Conservation (phyloP, 2,329 filamentous ascomycete genomes). For the Colletotrichum incanum region DNA sequence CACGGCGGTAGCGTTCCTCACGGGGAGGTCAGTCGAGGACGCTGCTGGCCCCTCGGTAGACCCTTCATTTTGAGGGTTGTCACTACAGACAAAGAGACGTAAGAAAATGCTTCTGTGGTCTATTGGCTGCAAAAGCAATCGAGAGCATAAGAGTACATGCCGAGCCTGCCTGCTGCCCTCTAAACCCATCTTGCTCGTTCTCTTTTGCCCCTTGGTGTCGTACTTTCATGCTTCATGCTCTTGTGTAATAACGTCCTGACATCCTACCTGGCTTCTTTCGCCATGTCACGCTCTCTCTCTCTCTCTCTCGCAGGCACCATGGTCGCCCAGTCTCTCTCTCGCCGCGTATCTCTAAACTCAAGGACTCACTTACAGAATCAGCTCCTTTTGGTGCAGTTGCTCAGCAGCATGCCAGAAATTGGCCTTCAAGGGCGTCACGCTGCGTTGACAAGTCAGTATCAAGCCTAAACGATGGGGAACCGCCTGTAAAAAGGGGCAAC, state of each 20-base stretch:
- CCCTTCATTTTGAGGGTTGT: conserved; percentile 15
- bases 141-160: conserved; percentile 42
- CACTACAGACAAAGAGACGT: conserved; percentile 31
- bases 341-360: conserved; percentile 39
- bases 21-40: conserved; percentile 26
- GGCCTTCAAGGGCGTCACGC: conserved; percentile 90
- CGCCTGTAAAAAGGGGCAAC: conserved; percentile 46
- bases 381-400: conserved; percentile 77
- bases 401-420: conserved; percentile 88
- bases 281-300: conserved; percentile 28
- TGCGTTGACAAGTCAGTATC: conserved; percentile 56
- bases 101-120: conserved; percentile 31
- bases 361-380: conserved; percentile 83
- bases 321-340: neutral
- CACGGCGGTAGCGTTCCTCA: conserved; percentile 13
- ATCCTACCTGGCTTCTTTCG: conserved; percentile 37
- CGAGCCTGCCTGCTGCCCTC: conserved; percentile 26
- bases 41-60: conserved; percentile 1
- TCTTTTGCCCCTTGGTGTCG: neutral
- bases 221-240: conserved; percentile 8
- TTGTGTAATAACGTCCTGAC: conserved; percentile 19
- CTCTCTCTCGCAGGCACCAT: neutral
- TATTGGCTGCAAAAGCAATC: conserved; percentile 26
- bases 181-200: conserved; percentile 21
- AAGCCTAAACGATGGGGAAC: conserved; percentile 17